Conservation (phyloP, 2,329 filamentous ascomycete species). For the Biscogniauxia marginata region DNA sequence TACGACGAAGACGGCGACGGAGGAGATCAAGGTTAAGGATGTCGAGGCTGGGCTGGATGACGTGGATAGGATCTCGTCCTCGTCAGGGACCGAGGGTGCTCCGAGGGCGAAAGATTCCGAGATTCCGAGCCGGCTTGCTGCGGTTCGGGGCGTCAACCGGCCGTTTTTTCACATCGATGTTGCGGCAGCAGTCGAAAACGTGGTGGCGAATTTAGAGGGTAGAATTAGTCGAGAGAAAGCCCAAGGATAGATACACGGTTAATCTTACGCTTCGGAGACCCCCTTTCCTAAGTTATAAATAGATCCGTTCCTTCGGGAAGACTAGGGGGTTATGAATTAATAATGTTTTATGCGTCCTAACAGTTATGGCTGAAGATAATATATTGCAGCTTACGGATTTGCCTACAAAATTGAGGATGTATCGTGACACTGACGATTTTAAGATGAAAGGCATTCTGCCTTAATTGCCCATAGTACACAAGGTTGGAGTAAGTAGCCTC, state of each 20-base stretch:
- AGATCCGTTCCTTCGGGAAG: background rate
- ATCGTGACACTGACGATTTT: background rate
- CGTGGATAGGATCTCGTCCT: constrained; percentile 15
- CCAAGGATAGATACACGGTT: background rate
- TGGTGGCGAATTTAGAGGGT: constrained; percentile 35
- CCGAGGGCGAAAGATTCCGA: constrained; percentile 28
- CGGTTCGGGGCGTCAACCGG: constrained; percentile 46
- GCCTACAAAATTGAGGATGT: background rate
- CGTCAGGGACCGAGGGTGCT: constrained; percentile 17
- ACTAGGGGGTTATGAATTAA: background rate
- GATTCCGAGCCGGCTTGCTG: constrained; percentile 32
- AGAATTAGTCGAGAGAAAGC: background rate
- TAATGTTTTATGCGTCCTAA: background rate
- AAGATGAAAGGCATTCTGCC: background rate
- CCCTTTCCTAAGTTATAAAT: background rate
- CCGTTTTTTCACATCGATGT: constrained; percentile 54
- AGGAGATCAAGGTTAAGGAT: constrained; percentile 15
- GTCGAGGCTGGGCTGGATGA: constrained; percentile 6
- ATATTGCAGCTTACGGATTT: background rate
- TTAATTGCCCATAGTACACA: background rate
- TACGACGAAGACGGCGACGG: constrained; percentile 7
- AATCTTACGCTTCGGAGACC: background rate
- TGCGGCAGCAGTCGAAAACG: constrained; percentile 47
- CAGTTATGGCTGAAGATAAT: background rate
- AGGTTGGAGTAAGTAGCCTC: background rate